Percentiles rank a stretch among this genome's conserved stretches.
Conservation (phyloP, 2,329 filamentous ascomycete species). For the Aspergillus sp. region DNA sequence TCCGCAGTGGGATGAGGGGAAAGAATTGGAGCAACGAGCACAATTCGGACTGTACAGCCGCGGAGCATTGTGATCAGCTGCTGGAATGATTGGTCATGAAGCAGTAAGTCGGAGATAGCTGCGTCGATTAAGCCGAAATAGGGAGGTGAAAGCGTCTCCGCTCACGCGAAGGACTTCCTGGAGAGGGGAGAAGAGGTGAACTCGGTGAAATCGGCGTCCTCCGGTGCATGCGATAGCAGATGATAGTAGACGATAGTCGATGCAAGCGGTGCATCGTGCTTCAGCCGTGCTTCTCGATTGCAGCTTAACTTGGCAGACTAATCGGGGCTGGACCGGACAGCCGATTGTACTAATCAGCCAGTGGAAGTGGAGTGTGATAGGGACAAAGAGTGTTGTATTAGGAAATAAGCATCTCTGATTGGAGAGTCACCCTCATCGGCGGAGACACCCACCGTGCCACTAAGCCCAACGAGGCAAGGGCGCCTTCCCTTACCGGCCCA, state of each 20-base stretch:
- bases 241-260: neutral
- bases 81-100: conserved; percentile 4
- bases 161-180: neutral
- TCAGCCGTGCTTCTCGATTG: neutral
- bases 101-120: neutral
- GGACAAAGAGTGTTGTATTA: neutral
- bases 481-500: neutral
- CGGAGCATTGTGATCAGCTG: neutral
- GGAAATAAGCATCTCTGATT: neutral
- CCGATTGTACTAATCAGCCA: neutral
- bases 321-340: neutral
- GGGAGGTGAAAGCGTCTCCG: neutral
- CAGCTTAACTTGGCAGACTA: conserved; percentile 1
- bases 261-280: neutral
- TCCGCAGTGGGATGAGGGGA: neutral
- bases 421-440: neutral
- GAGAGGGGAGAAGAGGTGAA: neutral
- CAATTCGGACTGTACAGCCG: neutral
- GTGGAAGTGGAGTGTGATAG: too few species aligned
- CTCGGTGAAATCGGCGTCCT: neutral
- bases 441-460: neutral
- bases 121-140: neutral
- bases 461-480: neutral
- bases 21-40: neutral
- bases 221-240: neutral